Conservation (phyloP, 2,329 filamentous ascomycete genomes). For the Aureobasidium sp. region DNA sequence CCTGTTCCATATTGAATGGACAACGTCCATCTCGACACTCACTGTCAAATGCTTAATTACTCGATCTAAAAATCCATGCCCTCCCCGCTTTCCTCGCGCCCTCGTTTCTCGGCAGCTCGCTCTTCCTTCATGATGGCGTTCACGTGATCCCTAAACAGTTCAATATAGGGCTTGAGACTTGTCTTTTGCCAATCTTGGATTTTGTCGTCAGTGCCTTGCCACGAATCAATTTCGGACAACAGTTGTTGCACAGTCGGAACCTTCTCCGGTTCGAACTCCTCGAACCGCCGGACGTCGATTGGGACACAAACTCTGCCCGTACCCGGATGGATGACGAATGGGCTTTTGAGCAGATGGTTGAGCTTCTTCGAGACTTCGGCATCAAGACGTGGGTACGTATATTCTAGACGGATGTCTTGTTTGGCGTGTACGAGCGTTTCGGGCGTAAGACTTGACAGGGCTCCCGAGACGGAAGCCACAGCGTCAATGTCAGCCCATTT, state of each 20-base stretch:
- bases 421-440: slow-evolving; percentile 77
- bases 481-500: slow-evolving; percentile 96
- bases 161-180: slow-evolving; percentile 83
- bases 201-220: slow-evolving; percentile 46
- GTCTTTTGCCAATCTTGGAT: slow-evolving; percentile 92
- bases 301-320: slow-evolving; percentile 94
- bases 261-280: slow-evolving; percentile 75
- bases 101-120: slow-evolving; percentile 39
- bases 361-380: slow-evolving; percentile 96
- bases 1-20: neutral
- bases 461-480: slow-evolving; percentile 64
- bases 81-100: slow-evolving; percentile 48
- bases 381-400: slow-evolving; percentile 95
- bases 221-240: slow-evolving; percentile 78
- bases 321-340: slow-evolving; percentile 92
- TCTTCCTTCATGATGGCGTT: slow-evolving; percentile 71
- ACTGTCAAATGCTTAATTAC: neutral
- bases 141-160: slow-evolving; percentile 81
- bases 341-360: slow-evolving; percentile 95
- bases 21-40: neutral
- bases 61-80: slow-evolving; percentile 56
- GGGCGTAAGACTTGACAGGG: slow-evolving; percentile 52
- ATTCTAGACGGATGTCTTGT: slow-evolving; percentile 92
- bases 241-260: slow-evolving; percentile 87
- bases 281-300: slow-evolving; percentile 67